Base-by-base conservation (phyloP, 2,329 filamentous ascomycete species). In the Fulvia fulva region DNA sequence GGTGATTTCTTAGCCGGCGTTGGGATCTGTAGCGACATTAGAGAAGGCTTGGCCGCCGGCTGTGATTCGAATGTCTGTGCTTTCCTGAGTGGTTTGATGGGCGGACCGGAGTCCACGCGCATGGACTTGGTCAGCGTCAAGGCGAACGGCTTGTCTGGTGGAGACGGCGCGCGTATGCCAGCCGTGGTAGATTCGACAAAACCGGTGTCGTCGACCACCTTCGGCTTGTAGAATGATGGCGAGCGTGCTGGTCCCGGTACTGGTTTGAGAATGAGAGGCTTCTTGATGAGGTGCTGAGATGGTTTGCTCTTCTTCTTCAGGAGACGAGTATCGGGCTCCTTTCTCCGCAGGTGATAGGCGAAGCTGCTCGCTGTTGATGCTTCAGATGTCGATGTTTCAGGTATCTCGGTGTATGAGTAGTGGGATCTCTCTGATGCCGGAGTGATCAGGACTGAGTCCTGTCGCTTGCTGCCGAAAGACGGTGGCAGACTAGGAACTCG, bases 281-380 rank as follows among this genome's bases (percentile, higher is more conserved):
- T 65, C 30, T 63, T 61, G 11, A 53, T 64, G 9, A 63, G 58
- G 51, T 70, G 66, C 50, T 69, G 64, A 7, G 52, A 54, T 7
- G 69, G 69, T 50, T 64, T 67, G 54, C 61, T 69, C 41, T 62
- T 65, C 56, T 67, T 70, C n/a, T 66, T 64, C 21, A 70, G 46
- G 19, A 71, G 56, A 47, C 68, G 51, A 30, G 58, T 41, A 46
- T 71, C 69, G 14, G 62, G 56, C 50, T 64, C 54, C 22, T 53
- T 64, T 43, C 62, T 56, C 8, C 64, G 62, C 3, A 70, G 34
- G 7, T 63, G 34, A 41, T 64, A 66, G 7, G 66, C 66, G 46
- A 67, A 69, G 43, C 68, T 71, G 58, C 67, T 71, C 16, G 67
- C 67, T 22, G 54, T 46, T 16, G 67, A 69, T 12, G 57, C 53